phyloP scores from a whole-genome alignment of 129 eudicot genomes.

The Centaurea solstitialis region DNA sequence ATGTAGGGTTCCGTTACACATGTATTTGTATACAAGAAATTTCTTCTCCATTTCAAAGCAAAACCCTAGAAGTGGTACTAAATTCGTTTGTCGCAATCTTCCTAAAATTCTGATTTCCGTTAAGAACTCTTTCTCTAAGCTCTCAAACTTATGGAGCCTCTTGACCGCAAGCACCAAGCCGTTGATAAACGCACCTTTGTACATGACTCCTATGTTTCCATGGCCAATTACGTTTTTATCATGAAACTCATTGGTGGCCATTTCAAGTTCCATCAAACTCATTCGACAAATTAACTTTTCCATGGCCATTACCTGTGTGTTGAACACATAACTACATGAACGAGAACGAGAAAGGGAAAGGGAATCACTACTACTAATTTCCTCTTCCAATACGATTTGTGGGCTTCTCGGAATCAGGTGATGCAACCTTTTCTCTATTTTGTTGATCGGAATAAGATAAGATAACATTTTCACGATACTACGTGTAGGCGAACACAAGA shows the following conservation, averaged over 20 bases:
- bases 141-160: constrained; percentile 44
- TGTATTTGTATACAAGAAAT: constrained; percentile 48
- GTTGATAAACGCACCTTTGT: constrained; percentile 40
- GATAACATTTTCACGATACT: constrained; percentile 9
- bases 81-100: constrained; percentile 31
- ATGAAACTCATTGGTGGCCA: constrained; percentile 42
- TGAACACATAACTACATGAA: background rate
- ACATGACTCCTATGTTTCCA: constrained; percentile 46
- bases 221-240: constrained; percentile 31
- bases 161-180: constrained; percentile 38
- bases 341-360: too few relatives aligned
- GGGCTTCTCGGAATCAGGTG: background rate
- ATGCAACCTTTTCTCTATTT: constrained; percentile 22
- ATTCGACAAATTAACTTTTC: constrained; percentile 34
- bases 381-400: background rate
- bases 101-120: constrained; percentile 48
- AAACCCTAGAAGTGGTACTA: constrained; percentile 54
- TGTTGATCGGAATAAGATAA: constrained; percentile 15
- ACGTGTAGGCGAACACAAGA: constrained; percentile 1
- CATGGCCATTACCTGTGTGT: constrained; percentile 36
- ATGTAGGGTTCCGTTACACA: constrained; percentile 58
- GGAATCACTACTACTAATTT: too few relatives aligned
- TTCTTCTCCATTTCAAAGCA: constrained; percentile 47
- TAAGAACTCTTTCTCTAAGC: constrained; percentile 40
- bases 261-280: constrained; percentile 36